Evolutionary conservation across 805 yeast genomes (phyloP), one percentile per base, ranked within the genome.

Genomic region (Pichia cabralensis): DNA sequence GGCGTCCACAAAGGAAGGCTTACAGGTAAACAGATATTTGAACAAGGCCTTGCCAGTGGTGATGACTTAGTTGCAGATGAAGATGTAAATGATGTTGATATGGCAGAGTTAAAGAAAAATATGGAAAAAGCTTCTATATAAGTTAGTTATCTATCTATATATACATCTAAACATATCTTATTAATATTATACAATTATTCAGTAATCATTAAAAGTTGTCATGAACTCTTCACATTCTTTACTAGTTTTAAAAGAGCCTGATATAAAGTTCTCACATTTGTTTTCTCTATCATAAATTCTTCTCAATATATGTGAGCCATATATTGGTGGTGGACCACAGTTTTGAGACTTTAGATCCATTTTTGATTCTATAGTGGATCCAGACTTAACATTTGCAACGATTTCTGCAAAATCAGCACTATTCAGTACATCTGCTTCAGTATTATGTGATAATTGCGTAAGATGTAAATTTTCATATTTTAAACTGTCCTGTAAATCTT

Each of bases 21-120:
- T 50, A 78, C 94, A 0, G 98, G 98, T 17, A 71, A 74, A 47
- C 89, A 85, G 58, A 81, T 92, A 40, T 89, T 89, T 52, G 97
- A 86, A 52, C 69, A 69, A 49, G 97, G 97, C 29, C 69, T 92
- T 46, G 94, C 81, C 27, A 79, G 77, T 34, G 76, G 62, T 17
- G 88, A 74, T 28, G 77, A 68, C 28, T 67, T 61, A 11, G 74
- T 64, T 6, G 71, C 53, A 3, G 42, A 31, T 18, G 45, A 33
- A 14, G 46, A 36, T 34, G 76, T 60, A 13, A 33, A 36, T 12
- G 50, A 42, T 26, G 32, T 41, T 10, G 50, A 42, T 33, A 35
- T 44, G 34, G 19, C 28, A 15, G 37, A 36, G 10, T 8, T 45
- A 19, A 42, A 34, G 30, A 38, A 44, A 15, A 39, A 39, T 19